phyloP scores from a whole-genome alignment of 192 early-diverging fungal genomes.

The Rhizophagus sp. region DNA sequence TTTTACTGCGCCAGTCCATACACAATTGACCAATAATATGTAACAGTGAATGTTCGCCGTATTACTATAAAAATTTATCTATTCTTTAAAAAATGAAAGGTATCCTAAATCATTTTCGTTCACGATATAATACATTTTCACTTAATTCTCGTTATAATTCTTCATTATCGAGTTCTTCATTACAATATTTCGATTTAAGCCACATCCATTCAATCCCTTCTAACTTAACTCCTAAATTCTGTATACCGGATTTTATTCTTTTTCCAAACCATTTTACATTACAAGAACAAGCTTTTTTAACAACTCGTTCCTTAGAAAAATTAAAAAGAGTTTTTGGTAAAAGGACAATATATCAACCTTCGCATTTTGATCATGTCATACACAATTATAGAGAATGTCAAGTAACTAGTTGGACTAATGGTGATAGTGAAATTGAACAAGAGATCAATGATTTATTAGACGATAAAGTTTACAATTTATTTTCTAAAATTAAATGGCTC shows the following conservation, averaged over 20 bases:
- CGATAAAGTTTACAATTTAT: constrained; percentile 56
- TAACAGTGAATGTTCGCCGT: too few relatives aligned
- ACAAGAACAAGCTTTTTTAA: constrained; percentile 42
- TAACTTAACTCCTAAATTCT: background rate
- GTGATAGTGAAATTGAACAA: constrained; percentile 43
- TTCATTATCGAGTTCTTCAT: background rate
- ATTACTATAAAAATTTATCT: too few relatives aligned
- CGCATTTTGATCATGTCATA: constrained; percentile 81
- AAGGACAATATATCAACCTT: constrained; percentile 56
- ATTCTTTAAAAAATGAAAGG: too few relatives aligned
- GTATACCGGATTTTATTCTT: constrained; percentile 43
- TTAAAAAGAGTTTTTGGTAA: constrained; percentile 48
- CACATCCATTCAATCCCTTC: background rate
- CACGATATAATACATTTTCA: background rate
- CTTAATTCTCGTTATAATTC: background rate
- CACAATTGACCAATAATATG: too few relatives aligned
- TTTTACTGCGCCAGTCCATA: too few relatives aligned
- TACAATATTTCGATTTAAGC: background rate
- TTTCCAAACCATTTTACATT: constrained; percentile 44
- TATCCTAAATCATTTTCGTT: background rate
- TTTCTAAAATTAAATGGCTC: constrained; percentile 66
- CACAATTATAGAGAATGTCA: constrained; percentile 70
- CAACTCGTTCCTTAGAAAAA: constrained; percentile 43
- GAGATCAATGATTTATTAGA: constrained; percentile 45
- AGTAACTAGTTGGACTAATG: constrained; percentile 58